Percentiles rank a stretch among this genome's conserved stretches.
Conservation (phyloP, 2,329 filamentous ascomycete genomes). For the Paecilomyces formosus region DNA sequence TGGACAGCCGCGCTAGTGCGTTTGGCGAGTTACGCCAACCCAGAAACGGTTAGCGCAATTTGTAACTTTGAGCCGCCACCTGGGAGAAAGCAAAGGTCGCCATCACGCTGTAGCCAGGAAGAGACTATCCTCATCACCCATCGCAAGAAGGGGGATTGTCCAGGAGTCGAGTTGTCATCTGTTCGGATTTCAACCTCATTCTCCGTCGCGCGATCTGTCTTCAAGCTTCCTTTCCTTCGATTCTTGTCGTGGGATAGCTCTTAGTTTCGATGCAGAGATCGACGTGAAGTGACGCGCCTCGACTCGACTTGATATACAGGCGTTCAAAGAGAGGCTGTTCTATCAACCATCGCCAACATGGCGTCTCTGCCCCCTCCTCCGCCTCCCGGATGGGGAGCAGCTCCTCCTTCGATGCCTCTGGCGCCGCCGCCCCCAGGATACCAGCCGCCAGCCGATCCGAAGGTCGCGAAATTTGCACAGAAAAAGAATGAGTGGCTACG, state of each 20-base stretch:
- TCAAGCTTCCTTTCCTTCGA: neutral
- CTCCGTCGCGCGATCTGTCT: constrained; percentile 3
- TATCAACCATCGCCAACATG: constrained; percentile 38
- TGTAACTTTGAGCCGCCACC: constrained; percentile 26
- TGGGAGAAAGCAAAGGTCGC: constrained; percentile 5
- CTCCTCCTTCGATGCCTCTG: constrained; percentile 45
- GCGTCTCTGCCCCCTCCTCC: constrained; percentile 57
- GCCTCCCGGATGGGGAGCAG: constrained; percentile 58
- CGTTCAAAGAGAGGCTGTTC: constrained; percentile 7
- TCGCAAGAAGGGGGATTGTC: constrained; percentile 21
- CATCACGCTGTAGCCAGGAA: constrained; percentile 2
- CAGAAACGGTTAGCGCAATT: constrained; percentile 13
- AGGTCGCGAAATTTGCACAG: constrained; percentile 88
- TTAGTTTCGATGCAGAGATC: constrained; percentile 14
- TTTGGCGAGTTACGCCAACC: constrained; percentile 31
- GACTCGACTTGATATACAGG: constrained; percentile 23
- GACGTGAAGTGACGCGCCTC: constrained; percentile 13
- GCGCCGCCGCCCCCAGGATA: constrained; percentile 81
- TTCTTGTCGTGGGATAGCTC: constrained; percentile 9
- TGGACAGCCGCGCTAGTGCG: constrained; percentile 26
- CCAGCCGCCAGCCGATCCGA: constrained; percentile 70
- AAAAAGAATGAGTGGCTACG: constrained; percentile 99
- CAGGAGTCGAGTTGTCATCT: constrained; percentile 13
- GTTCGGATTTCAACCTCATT: constrained; percentile 8
- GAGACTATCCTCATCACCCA: constrained; percentile 5